Evolutionary conservation across 1,284 basidiomycete genomes (phyloP).

Genomic region (Farysia itapuensis): DNA sequence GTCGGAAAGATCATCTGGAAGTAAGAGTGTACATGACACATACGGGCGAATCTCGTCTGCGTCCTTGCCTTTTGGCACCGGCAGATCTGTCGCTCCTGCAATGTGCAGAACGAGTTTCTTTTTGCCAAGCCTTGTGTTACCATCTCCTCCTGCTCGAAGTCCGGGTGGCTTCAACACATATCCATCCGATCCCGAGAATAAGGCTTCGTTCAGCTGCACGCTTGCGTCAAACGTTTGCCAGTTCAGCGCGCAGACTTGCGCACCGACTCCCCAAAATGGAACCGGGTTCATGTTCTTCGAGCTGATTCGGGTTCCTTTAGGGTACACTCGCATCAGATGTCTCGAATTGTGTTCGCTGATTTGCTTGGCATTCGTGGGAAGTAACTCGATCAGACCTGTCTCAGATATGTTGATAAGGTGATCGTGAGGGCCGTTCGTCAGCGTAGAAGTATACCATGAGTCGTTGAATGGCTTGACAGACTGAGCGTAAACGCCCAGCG

Average conservation of each 20-base stretch:
- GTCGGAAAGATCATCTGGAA: conserved; percentile 18
- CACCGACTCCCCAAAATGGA: conserved; percentile 66
- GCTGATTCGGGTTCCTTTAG: conserved; percentile 66
- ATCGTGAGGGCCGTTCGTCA: conserved; percentile 51
- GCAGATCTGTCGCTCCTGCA: conserved; percentile 47
- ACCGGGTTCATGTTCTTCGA: conserved; percentile 46
- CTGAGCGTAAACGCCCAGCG: conserved; percentile 51
- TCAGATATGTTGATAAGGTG: conserved; percentile 69
- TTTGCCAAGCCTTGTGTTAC: conserved; percentile 29
- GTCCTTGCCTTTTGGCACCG: conserved; percentile 32
- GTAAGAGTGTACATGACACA: conserved; percentile 49
- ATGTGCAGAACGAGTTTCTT: conserved; percentile 36
- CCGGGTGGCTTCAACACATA: conserved; percentile 66
- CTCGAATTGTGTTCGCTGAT: conserved; percentile 61
- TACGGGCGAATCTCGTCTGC: conserved; percentile 48
- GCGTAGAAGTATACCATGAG: conserved; percentile 43
- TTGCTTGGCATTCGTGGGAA: conserved; percentile 56
- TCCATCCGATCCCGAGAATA: conserved; percentile 68
- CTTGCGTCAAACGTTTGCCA: conserved; percentile 64
- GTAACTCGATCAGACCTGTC: conserved; percentile 62
- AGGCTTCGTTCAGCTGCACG: conserved; percentile 66
- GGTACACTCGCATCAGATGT: conserved; percentile 68
- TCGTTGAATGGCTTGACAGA: conserved; percentile 46
- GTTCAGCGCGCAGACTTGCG: conserved; percentile 70
- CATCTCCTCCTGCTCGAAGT: conserved; percentile 38